A percentile compares a stretch with the other conserved stretches of the same genome.
Evolutionary conservation across 1,284 basidiomycete genomes (phyloP).

Genomic region (Quambalaria eucalypti): DNA sequence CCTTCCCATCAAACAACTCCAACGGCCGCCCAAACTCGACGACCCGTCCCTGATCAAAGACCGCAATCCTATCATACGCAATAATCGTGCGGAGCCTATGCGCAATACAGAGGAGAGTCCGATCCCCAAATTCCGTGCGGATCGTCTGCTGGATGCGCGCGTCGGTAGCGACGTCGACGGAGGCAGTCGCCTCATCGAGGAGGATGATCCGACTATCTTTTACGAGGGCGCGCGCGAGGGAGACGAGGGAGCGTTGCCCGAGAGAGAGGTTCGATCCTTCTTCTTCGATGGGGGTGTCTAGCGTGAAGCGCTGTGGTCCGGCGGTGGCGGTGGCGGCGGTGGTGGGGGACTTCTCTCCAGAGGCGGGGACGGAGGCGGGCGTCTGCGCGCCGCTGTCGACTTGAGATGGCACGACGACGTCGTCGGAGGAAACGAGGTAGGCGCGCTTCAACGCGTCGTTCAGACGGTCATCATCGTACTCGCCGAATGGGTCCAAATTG

Average conservation of each 20-base stretch:
- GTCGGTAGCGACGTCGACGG: conserved; percentile 37
- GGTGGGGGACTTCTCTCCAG: conserved; percentile 12
- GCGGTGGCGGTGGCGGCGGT: conserved; percentile 10
- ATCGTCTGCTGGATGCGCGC: conserved; percentile 72
- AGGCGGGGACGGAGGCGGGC: conserved; percentile 8
- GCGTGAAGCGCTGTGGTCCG: conserved; percentile 21
- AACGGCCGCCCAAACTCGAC: conserved; percentile 64
- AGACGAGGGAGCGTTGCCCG: conserved; percentile 47
- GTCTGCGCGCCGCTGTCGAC: conserved; percentile 3
- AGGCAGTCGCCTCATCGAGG: conserved; percentile 43
- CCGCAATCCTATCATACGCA: conserved; percentile 67
- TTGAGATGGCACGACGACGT: background rate
- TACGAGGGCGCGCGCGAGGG: conserved; percentile 45
- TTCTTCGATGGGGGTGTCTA: conserved; percentile 43
- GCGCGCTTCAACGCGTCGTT: conserved; percentile 46
- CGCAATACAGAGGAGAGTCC: conserved; percentile 70
- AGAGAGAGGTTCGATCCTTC: conserved; percentile 45
- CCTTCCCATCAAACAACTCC: conserved; percentile 53
- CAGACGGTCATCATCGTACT: conserved; percentile 45
- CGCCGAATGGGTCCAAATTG: conserved; percentile 47
- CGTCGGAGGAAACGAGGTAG: conserved; percentile 33
- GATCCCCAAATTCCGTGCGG: conserved; percentile 65
- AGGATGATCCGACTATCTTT: conserved; percentile 49
- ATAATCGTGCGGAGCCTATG: conserved; percentile 68
- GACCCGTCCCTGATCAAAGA: conserved; percentile 65